phyloP scores from a whole-genome alignment of 2,329 filamentous ascomycete genomes.

The Botrytis pseudocinerea region DNA sequence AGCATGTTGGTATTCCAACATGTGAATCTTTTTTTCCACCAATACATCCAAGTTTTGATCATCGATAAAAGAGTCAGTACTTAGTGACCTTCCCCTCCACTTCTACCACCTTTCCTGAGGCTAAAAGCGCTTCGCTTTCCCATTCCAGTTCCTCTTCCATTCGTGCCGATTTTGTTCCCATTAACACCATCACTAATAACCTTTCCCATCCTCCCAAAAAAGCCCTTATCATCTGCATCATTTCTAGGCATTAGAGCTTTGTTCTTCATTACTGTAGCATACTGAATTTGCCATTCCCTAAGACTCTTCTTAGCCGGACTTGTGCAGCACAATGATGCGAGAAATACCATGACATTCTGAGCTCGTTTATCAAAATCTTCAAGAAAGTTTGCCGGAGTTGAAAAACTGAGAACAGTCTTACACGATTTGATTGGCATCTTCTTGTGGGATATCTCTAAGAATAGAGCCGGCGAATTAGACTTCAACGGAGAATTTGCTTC shows the following conservation, averaged over 20 bases:
- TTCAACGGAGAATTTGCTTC: neutral
- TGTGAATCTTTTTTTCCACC: neutral
- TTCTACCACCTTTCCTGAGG: conserved; percentile 16
- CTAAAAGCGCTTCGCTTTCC: conserved; percentile 23
- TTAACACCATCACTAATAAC: conserved; percentile 17
- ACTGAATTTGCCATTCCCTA: conserved; percentile 51
- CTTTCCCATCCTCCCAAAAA: conserved; percentile 14
- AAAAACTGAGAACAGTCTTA: conserved; percentile 8
- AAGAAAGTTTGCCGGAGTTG: conserved; percentile 18
- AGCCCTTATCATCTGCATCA: conserved; percentile 25
- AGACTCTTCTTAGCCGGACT: conserved; percentile 51
- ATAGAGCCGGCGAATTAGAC: neutral
- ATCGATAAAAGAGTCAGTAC: neutral
- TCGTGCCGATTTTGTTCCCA: neutral
- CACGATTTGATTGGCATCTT: conserved; percentile 2
- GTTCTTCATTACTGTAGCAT: conserved; percentile 42
- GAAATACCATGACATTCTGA: conserved; percentile 49
- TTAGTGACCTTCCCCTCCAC: neutral
- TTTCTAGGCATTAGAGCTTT: conserved; percentile 25
- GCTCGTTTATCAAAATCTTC: conserved; percentile 47
- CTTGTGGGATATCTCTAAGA: neutral
- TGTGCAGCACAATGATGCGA: conserved; percentile 51
- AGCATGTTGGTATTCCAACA: conserved; percentile 5
- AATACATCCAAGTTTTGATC: conserved; percentile 9
- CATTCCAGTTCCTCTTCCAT: conserved; percentile 16